Evolutionary conservation across 805 yeast species (phyloP).

Genomic region (Yarrowia sp.): DNA sequence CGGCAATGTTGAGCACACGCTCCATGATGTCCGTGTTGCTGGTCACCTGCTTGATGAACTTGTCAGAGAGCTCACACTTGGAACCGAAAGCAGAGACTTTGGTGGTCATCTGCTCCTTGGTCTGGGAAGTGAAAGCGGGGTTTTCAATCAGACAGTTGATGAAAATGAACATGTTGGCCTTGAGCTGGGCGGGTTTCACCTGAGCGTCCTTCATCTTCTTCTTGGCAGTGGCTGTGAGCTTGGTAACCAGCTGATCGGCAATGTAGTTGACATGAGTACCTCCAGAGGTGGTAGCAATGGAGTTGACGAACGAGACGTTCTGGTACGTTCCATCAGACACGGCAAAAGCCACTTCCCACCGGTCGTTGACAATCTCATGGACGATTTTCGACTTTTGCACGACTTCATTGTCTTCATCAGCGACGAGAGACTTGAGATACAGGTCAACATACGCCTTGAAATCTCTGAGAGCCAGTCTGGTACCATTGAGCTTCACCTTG

Average conservation of each 20-base stretch:
- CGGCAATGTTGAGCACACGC: slow-evolving; percentile 77
- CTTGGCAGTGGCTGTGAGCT: slow-evolving; percentile 69
- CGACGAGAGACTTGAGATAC: slow-evolving; percentile 66
- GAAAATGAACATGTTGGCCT: slow-evolving; percentile 85
- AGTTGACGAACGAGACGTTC: slow-evolving; percentile 94
- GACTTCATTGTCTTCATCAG: slow-evolving; percentile 37
- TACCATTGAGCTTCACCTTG: slow-evolving; percentile 73
- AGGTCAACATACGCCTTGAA: slow-evolving; percentile 88
- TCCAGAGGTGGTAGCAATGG: slow-evolving; percentile 95
- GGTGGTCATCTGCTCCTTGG: slow-evolving; percentile 92
- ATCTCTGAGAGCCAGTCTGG: slow-evolving; percentile 61
- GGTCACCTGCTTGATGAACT: slow-evolving; percentile 66
- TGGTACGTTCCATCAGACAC: slow-evolving; percentile 86
- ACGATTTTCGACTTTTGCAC: slow-evolving; percentile 60
- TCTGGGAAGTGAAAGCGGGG: slow-evolving; percentile 96
- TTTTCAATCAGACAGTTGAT: slow-evolving; percentile 90
- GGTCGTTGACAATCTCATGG: slow-evolving; percentile 73
- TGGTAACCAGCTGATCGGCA: slow-evolving; percentile 78
- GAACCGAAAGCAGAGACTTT: slow-evolving; percentile 88
- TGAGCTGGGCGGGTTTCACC: slow-evolving; percentile 84
- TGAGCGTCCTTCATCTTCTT: slow-evolving; percentile 64
- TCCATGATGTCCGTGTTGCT: slow-evolving; percentile 63
- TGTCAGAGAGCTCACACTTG: slow-evolving; percentile 71
- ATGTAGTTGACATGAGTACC: slow-evolving; percentile 92
- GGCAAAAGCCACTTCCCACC: slow-evolving; percentile 97